Conservation (phyloP, 768 basidiomycete genomes). For the Boletus tomentosulus region DNA sequence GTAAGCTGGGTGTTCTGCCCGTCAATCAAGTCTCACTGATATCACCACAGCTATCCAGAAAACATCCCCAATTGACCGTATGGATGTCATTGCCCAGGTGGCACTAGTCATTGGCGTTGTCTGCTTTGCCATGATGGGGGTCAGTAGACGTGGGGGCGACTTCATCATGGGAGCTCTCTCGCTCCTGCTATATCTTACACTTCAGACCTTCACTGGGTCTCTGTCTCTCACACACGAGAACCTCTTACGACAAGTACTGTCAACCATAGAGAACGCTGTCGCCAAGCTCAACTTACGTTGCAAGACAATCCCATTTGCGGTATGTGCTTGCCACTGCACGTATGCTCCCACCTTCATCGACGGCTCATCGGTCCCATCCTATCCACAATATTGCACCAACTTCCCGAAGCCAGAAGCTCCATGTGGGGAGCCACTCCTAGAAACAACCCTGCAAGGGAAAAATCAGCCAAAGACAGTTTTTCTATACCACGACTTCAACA, state of each 20-base stretch:
- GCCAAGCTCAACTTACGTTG: neutral
- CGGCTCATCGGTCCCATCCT: neutral
- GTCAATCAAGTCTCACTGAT: no score
- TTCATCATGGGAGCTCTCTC: constrained; percentile 19
- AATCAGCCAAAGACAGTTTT: no score
- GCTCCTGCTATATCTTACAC: neutral
- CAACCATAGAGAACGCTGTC: neutral
- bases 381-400: neutral
- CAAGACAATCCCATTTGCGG: neutral
- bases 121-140: constrained; percentile 11
- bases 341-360: neutral
- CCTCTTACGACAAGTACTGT: constrained; percentile 1
- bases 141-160: constrained; percentile 6
- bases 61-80: neutral
- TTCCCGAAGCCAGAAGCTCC: neutral
- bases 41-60: no score
- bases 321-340: constrained; percentile 1
- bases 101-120: neutral
- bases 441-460: neutral
- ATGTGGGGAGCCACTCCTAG: neutral
- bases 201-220: neutral
- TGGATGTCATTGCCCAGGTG: constrained; percentile 5
- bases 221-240: neutral
- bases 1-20: no score
- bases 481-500: constrained; percentile 7